These are phyloP conservation scores for Saposhnikovia divaricata DNA, from an alignment of 129 eudicot species.

Conservation along the genomic window DNA sequence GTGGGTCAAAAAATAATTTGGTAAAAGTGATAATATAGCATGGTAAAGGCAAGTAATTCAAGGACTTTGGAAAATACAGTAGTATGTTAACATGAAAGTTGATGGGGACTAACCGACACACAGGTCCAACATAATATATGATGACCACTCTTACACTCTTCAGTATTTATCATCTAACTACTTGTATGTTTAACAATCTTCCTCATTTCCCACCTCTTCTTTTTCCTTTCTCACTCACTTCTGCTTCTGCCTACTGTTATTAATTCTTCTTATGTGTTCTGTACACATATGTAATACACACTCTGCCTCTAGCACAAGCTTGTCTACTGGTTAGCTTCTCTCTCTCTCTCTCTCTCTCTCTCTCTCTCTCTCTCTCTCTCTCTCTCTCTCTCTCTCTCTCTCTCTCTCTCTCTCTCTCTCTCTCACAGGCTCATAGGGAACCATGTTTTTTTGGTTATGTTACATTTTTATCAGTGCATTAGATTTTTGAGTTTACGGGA, in stretches of 20 bases:
- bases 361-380: not conserved
- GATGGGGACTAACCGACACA: constrained; percentile 7
- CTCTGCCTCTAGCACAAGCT: not conserved
- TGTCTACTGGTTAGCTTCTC: too few relatives aligned
- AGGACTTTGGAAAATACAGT: not conserved
- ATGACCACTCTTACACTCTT: not conserved
- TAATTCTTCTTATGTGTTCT: not conserved
- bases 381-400: not conserved
- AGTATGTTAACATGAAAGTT: not conserved
- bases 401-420: not conserved
- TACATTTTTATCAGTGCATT: not conserved
- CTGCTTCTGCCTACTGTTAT: not conserved
- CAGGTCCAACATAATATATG: not conserved
- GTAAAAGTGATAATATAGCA: not conserved
- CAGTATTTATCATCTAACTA: not conserved
- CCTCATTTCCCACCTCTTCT: constrained; percentile 1
- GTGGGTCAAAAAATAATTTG: not conserved
- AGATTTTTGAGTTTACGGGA: not conserved
- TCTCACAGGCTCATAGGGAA: too few relatives aligned
- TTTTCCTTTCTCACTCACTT: not conserved
- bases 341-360: not conserved
- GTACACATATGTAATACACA: too few relatives aligned
- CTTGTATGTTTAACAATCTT: not conserved
- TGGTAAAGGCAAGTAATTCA: not conserved
- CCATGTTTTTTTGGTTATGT: not conserved